A percentile compares a stretch with the other conserved stretches of the same genome.
phyloP scores from a whole-genome alignment of 179 eudicot species.

The Beta lomatogona region DNA sequence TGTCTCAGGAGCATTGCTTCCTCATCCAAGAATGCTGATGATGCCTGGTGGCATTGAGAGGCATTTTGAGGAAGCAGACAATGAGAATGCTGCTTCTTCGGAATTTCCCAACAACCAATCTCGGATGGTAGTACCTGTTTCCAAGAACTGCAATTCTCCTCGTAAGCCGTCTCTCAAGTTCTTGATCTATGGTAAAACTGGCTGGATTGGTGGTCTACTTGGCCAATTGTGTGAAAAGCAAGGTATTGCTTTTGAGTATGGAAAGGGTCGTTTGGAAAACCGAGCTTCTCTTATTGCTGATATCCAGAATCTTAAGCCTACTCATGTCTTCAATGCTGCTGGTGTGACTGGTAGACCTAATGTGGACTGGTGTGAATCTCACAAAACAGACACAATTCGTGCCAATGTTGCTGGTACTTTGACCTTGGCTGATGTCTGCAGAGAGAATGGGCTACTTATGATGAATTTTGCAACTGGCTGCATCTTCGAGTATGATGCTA shows the following conservation, averaged over 20 bases:
- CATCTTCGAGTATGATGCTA: constrained; percentile 80
- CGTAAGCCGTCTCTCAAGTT: constrained; percentile 59
- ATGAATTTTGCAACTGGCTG: constrained; percentile 90
- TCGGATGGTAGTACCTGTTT: constrained; percentile 40
- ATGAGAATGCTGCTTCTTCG: constrained; percentile 38
- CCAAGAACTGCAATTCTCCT: constrained; percentile 45
- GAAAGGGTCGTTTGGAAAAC: constrained; percentile 81
- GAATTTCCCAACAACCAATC: constrained; percentile 36
- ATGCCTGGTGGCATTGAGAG: constrained; percentile 79
- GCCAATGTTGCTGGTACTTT: constrained; percentile 85
- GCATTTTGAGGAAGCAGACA: constrained; percentile 52
- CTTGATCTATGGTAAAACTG: constrained; percentile 82
- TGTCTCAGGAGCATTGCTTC: constrained; percentile 86
- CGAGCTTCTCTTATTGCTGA: constrained; percentile 65
- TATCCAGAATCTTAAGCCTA: constrained; percentile 69
- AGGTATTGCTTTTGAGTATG: constrained; percentile 80
- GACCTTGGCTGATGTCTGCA: constrained; percentile 81
- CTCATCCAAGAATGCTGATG: constrained; percentile 93
- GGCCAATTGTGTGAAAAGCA: constrained; percentile 86
- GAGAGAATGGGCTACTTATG: constrained; percentile 71
- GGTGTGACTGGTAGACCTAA: constrained; percentile 93
- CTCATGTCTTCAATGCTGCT: constrained; percentile 93
- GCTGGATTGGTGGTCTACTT: constrained; percentile 94
- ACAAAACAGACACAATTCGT: constrained; percentile 83
- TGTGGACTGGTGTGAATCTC: constrained; percentile 95